Evolutionary conservation across 805 yeast genomes (phyloP).

Genomic region (Wickerhamiella brachini): DNA sequence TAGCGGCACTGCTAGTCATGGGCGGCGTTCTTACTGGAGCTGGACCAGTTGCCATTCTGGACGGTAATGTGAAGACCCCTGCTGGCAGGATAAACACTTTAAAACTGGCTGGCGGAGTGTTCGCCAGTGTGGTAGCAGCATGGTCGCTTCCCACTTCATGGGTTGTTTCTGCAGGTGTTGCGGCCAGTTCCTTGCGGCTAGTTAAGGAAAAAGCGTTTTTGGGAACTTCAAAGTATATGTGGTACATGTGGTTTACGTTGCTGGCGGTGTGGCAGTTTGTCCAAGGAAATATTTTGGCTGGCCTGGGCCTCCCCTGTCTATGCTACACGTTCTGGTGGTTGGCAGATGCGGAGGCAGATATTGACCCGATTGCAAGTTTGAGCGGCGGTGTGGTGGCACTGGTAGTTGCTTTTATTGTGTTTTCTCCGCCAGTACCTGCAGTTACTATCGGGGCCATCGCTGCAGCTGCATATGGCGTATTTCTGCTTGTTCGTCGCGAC

Average conservation of each 20-base stretch:
- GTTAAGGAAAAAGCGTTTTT: neutral
- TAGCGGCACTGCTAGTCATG: conserved; percentile 11
- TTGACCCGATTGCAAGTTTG: conserved; percentile 3
- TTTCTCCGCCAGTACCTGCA: conserved; percentile 3
- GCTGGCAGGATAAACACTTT: conserved; percentile 5
- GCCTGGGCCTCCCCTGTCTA: conserved; percentile 2
- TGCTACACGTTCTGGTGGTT: conserved; percentile 7
- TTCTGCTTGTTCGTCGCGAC: conserved; percentile 20
- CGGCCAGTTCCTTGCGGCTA: neutral
- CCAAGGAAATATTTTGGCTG: neutral
- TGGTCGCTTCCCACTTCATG: conserved; percentile 6
- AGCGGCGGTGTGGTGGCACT: conserved; percentile 2
- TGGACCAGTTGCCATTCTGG: conserved; percentile 7
- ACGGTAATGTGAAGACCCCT: neutral
- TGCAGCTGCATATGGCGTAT: conserved; percentile 21
- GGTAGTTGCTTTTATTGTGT: conserved; percentile 11
- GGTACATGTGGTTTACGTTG: neutral
- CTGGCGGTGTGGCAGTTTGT: neutral
- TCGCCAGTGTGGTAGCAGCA: conserved; percentile 10
- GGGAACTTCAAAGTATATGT: neutral
- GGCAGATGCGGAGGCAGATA: neutral
- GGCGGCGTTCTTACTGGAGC: conserved; percentile 15
- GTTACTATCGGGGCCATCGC: conserved; percentile 17
- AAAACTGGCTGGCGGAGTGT: conserved; percentile 11
- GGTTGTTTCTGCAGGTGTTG: conserved; percentile 4